phyloP scores from a whole-genome alignment of 2,329 filamentous ascomycete genomes.

The Stagonosporopsis cucurbitacearum region DNA sequence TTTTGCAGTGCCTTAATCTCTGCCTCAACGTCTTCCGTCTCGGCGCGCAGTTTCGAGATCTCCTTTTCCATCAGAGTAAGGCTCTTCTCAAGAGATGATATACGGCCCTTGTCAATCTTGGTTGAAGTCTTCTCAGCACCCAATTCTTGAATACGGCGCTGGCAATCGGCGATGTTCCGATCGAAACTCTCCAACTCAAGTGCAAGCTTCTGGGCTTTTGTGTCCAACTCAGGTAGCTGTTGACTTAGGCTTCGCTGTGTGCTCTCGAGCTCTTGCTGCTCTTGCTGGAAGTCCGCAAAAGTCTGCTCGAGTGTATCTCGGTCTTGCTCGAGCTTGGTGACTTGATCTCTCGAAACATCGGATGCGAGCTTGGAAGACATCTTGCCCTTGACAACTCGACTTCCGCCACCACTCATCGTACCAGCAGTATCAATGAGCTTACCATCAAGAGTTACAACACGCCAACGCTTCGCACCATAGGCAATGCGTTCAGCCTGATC shows the following conservation, averaged over 20 bases:
- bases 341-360: slow-evolving; percentile 86
- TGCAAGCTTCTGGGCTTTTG: slow-evolving; percentile 86
- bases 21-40: slow-evolving; percentile 88
- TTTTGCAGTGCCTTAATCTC: slow-evolving; percentile 93
- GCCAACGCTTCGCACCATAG: slow-evolving; percentile 91
- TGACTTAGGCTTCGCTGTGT: slow-evolving; percentile 74
- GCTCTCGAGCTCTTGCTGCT: slow-evolving; percentile 79
- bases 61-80: slow-evolving; percentile 78
- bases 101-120: slow-evolving; percentile 77
- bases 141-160: slow-evolving; percentile 85
- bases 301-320: slow-evolving; percentile 83
- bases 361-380: slow-evolving; percentile 97
- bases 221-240: slow-evolving; percentile 84
- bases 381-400: slow-evolving; percentile 83
- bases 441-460: slow-evolving; percentile 92
- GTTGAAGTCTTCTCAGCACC: slow-evolving; percentile 80
- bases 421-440: slow-evolving; percentile 97
- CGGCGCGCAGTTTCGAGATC: slow-evolving; percentile 77
- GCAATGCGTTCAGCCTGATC: slow-evolving; percentile 97
- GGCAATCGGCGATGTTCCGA: slow-evolving; percentile 81
- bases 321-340: slow-evolving; percentile 83
- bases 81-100: slow-evolving; percentile 76
- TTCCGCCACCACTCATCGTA: slow-evolving; percentile 98
- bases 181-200: slow-evolving; percentile 88
- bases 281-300: slow-evolving; percentile 83